Percentiles rank a stretch among this genome's conserved stretches.
These are phyloP conservation scores for Phytophthora cryptogea DNA, from an alignment of 352 stramenopile species.

Conservation along the genomic window DNA sequence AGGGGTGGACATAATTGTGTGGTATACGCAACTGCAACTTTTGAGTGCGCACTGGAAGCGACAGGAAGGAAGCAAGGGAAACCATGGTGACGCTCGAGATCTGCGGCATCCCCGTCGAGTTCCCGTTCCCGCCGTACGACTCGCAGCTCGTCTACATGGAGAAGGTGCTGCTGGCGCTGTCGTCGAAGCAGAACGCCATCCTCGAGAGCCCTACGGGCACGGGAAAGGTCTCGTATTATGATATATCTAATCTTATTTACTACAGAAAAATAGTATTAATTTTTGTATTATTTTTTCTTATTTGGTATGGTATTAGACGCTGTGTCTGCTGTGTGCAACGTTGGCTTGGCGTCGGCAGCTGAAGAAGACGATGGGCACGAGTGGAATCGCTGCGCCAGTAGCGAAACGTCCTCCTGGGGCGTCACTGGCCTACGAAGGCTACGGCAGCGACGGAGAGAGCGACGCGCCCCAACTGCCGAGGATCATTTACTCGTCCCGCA, in stretches of 20 bases:
- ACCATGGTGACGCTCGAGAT: slow-evolving; percentile 84
- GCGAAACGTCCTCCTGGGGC: not conserved
- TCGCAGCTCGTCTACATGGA: slow-evolving; percentile 98
- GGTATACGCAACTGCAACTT: slow-evolving; percentile 32
- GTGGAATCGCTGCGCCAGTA: not conserved
- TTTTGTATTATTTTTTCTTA: slow-evolving; percentile 1
- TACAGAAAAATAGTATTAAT: not conserved
- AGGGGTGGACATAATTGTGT: not conserved
- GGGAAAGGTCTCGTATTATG: slow-evolving; percentile 87
- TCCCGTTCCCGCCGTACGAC: slow-evolving; percentile 97
- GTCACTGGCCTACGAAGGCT: slow-evolving; percentile 62
- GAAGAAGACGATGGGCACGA: slow-evolving; percentile 53
- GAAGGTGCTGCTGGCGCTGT: slow-evolving; percentile 92
- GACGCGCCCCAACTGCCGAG: slow-evolving; percentile 63
- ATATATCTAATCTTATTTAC: not conserved
- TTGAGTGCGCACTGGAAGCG: slow-evolving; percentile 5
- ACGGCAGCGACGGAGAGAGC: slow-evolving; percentile 37
- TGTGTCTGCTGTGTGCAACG: slow-evolving; percentile 96
- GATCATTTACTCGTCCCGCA: slow-evolving; percentile 99
- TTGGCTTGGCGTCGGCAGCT: slow-evolving; percentile 92
- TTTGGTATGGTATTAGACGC: slow-evolving; percentile 61
- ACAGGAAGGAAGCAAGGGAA: slow-evolving; percentile 2
- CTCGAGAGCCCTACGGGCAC: slow-evolving; percentile 98
- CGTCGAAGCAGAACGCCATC: slow-evolving; percentile 94
- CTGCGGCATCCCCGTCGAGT: slow-evolving; percentile 91